Percentiles rank a stretch among this genome's conserved stretches.
phyloP scores from a whole-genome alignment of 257 asterid genomes.

The Scutellaria baicalensis region DNA sequence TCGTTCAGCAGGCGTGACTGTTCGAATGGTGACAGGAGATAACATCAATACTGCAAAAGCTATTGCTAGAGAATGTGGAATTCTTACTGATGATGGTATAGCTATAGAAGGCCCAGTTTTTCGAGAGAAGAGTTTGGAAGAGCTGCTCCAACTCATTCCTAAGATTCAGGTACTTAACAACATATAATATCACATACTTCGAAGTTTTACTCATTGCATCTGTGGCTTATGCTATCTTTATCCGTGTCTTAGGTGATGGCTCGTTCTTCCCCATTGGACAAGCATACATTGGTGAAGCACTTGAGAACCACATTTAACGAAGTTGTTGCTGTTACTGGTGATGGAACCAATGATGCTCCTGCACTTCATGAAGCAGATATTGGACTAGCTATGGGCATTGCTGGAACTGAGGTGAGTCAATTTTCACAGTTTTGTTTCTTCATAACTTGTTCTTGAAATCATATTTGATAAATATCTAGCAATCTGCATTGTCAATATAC shows the following conservation, averaged over 20 bases:
- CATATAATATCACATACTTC: neutral
- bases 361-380: slow-evolving; percentile 98
- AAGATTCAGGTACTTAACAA: slow-evolving; percentile 60
- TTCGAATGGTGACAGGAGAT: slow-evolving; percentile 94
- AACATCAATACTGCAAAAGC: slow-evolving; percentile 87
- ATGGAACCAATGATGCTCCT: slow-evolving; percentile 98
- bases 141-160: slow-evolving; percentile 63
- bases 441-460: neutral
- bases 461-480: neutral
- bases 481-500: neutral
- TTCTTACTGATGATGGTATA: slow-evolving; percentile 78
- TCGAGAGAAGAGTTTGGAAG: slow-evolving; percentile 71
- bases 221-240: neutral
- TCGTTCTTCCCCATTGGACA: slow-evolving; percentile 90
- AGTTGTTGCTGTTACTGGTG: slow-evolving; percentile 98
- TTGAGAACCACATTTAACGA: slow-evolving; percentile 78
- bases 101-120: slow-evolving; percentile 93
- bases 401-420: slow-evolving; percentile 81
- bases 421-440: neutral
- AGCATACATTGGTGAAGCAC: slow-evolving; percentile 82
- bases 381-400: slow-evolving; percentile 97
- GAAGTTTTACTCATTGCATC: neutral
- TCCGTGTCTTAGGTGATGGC: slow-evolving; percentile 73
- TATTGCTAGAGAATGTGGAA: slow-evolving; percentile 92
- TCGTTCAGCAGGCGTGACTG: slow-evolving; percentile 76